Evolutionary conservation across 176 grass and related monocot species (phyloP), one percentile per base, ranked within the genome.

Genomic region (Avena eriantha): DNA sequence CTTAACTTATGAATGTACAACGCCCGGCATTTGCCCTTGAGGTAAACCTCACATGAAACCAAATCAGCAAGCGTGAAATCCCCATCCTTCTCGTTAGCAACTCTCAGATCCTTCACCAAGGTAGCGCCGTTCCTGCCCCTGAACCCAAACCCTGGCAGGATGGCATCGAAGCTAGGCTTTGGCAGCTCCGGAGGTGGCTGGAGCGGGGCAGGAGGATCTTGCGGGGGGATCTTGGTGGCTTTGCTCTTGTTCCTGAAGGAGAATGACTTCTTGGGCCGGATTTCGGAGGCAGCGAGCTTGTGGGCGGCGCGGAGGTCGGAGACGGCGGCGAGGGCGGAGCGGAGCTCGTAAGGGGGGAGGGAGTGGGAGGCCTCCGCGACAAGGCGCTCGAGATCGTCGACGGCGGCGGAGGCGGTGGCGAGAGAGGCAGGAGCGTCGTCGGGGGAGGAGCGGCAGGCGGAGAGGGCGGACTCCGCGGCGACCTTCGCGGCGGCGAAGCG

Each of bases 31-130:
- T 83, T 87, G 21, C 96, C 96, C 88, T 92, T 93, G 68, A 98
- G 86, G 54, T 94, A 88, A 46, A 98, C 84, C 39, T 86, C 77
- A 5, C 96, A 98, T 71, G 84, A 92, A 68, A 91, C 74, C 39
- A 98, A 83, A 87, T 94, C 90, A 17, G 91, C 78, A 12, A 98
- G 93, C 0, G 93, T 89, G 85, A 98, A 98, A 91, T 98, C 96
- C 26, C 93, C 90, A 39, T 94, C 89, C 14, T 85, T 89, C 16
- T 90, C 90, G 14, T 86, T 64, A 54, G 90, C 90, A 15, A 49
- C 73, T 39, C 84, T 90, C 81, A 98, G 92, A 91, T 94, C 86
- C 92, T 95, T 98, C 73, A 91, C 86, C 64, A 98, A 80, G 46
- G 85, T 90, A 50, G 76, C 80, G n/a, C 87, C 90, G 4, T 84